Evolutionary conservation across 306 rosid genomes (phyloP), one percentile per base, ranked within the genome.

Genomic region (Calophaca sinica): DNA sequence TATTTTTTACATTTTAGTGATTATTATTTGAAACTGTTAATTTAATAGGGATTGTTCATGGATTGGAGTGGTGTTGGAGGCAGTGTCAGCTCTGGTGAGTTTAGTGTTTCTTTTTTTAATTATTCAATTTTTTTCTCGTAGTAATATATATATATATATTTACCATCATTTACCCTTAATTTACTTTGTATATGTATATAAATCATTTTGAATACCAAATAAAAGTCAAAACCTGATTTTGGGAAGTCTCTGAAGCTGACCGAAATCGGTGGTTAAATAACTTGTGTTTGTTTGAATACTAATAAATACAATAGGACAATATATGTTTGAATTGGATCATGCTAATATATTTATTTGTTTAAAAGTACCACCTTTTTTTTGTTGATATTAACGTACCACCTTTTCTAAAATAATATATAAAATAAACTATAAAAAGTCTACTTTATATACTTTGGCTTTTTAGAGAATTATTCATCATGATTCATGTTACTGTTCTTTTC

Each of bases 11-110:
- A 14, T 44, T 44, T 60, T 63, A 48, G 14, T 58, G 52, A 59
- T 57, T 55, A 11, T 51, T 83, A 7, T 58, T 65, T 76, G 51
- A 7, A 38, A 28, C 2, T 70, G 12, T 73, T 70, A 14, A 48
- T 67, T 80, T 12, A 32, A 63, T 61, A 93, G 98, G 97, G 97
- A 28, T 42, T 86, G 61, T 82, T 91, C 64, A 38, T 86, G 79
- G 96, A 90, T 78, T 79, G 86, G 74, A 88, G 86, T 42, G 88
- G 76, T 76, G 92, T 49, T 42, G 84, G 88, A 65, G 82, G 90
- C 80, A 89, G 82, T 68, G 62, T 88, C 60, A 91, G 96, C 84
- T 61, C 98, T 4, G 96, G 98, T 87, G 77, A 87, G 89, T 84
- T 79, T 44, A 28, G 7, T 32, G 7, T 12, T 70, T 3, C 1